Evolutionary conservation across 305 asterid genomes (phyloP).

Genomic region (Solanum aculeatissimum): DNA sequence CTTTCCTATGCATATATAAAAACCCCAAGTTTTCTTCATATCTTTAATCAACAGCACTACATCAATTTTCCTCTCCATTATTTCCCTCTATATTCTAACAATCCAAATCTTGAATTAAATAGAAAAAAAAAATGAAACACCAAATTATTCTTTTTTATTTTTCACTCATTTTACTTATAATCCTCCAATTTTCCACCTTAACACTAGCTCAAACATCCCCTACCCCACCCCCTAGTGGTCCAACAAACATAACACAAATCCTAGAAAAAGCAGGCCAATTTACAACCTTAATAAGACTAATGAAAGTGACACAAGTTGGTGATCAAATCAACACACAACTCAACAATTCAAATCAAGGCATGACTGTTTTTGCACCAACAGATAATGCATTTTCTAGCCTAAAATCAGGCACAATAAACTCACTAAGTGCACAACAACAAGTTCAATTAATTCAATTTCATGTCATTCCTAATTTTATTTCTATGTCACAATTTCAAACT

Average conservation of each 20-base stretch:
- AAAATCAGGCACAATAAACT: constrained; percentile 23
- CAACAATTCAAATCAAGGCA: constrained; percentile 29
- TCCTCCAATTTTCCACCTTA: constrained; percentile 4
- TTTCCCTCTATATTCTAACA: neutral
- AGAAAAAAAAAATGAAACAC: neutral
- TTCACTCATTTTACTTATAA: neutral
- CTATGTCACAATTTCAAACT: constrained; percentile 32
- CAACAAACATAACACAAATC: constrained; percentile 31
- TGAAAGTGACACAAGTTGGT: constrained; percentile 18
- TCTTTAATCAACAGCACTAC: neutral
- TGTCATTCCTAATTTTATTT: constrained; percentile 15
- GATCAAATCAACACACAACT: constrained; percentile 29
- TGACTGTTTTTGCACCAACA: constrained; percentile 34
- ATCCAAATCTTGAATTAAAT: neutral
- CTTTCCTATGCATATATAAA: constrained; percentile 5
- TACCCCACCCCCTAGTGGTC: constrained; percentile 24
- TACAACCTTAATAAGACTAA: constrained; percentile 22
- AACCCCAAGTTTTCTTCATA: neutral
- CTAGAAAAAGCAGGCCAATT: constrained; percentile 41
- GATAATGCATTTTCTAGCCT: constrained; percentile 32
- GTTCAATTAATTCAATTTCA: constrained; percentile 25
- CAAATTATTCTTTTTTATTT: neutral
- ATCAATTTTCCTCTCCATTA: neutral
- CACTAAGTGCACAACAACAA: constrained; percentile 24
- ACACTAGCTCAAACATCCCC: constrained; percentile 18